Percentiles rank a stretch among this genome's conserved stretches.
Conservation (phyloP, 768 basidiomycete species). For the Serendipita vermifera region DNA sequence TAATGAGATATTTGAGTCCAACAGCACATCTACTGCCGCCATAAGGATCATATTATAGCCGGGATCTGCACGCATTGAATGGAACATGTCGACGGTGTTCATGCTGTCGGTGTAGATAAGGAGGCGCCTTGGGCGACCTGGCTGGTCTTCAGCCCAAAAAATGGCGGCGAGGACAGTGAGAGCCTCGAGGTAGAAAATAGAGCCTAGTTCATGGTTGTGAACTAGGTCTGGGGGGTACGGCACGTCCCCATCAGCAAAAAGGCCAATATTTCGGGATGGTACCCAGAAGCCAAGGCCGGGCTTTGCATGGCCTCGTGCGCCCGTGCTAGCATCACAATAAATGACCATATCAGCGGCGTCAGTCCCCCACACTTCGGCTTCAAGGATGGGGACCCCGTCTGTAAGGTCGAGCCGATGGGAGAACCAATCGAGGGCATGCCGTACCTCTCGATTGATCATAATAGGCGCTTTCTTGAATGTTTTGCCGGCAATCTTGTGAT, state of each 20-base stretch:
- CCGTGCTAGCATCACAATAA: conserved; percentile 18
- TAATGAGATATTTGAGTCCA: conserved; percentile 14
- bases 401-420: background rate
- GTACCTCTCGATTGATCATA: too few relatives aligned
- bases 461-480: too few relatives aligned
- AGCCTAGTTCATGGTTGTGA: background rate
- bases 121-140: conserved; percentile 10
- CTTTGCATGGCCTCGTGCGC: too few relatives aligned
- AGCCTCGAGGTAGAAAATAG: conserved; percentile 12
- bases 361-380: conserved; percentile 7
- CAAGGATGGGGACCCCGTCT: conserved; percentile 3
- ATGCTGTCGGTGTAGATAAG: conserved; percentile 19
- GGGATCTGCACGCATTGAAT: conserved; percentile 15
- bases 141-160: background rate
- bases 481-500: conserved; percentile 26
- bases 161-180: conserved; percentile 12
- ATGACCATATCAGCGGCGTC: conserved; percentile 12
- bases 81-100: conserved; percentile 21
- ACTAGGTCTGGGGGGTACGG: too few relatives aligned
- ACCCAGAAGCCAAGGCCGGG: conserved; percentile 18
- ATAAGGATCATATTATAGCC: conserved; percentile 21
- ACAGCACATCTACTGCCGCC: conserved; percentile 16
- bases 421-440: too few relatives aligned
- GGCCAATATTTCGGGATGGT: conserved; percentile 10
- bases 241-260: too few relatives aligned